A percentile compares a stretch with the other conserved stretches of the same genome.
Conservation (phyloP, 768 basidiomycete genomes). For the Solioccasus polychromus region DNA sequence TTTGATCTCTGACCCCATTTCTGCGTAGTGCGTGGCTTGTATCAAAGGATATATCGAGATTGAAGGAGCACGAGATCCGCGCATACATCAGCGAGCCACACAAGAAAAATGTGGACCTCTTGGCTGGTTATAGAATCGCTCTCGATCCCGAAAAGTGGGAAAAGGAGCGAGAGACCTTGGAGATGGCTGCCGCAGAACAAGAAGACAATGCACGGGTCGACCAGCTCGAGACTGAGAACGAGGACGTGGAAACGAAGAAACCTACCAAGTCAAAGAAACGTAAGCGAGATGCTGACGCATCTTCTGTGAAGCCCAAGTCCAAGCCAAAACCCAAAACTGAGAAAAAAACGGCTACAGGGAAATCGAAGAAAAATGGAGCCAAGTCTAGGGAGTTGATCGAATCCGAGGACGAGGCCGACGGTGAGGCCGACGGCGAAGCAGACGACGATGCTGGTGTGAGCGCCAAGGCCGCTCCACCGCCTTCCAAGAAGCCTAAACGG, state of each 20-base stretch:
- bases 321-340: slow-evolving; percentile 48
- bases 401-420: slow-evolving; percentile 60
- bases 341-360: slow-evolving; percentile 30
- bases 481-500: slow-evolving; percentile 60
- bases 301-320: slow-evolving; percentile 36
- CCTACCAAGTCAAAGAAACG: slow-evolving; percentile 50
- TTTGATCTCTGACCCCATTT: slow-evolving; percentile 7
- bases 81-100: slow-evolving; percentile 74
- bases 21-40: slow-evolving; percentile 75
- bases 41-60: slow-evolving; percentile 75
- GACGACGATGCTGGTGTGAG: slow-evolving; percentile 46
- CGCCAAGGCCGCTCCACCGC: slow-evolving; percentile 57
- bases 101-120: slow-evolving; percentile 75
- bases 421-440: slow-evolving; percentile 45
- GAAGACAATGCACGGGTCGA: slow-evolving; percentile 65
- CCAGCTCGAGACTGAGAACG: slow-evolving; percentile 55
- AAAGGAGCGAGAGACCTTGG: slow-evolving; percentile 38
- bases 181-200: slow-evolving; percentile 37
- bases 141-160: slow-evolving; percentile 72
- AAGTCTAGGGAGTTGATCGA: slow-evolving; percentile 66
- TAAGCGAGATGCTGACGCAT: slow-evolving; percentile 60
- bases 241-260: slow-evolving; percentile 50
- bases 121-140: slow-evolving; percentile 73
- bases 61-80: slow-evolving; percentile 79
- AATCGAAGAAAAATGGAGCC: slow-evolving; percentile 51